Percentiles rank a stretch among this genome's conserved stretches.
Evolutionary conservation across 176 grass and related monocot species (phyloP).

Genomic region (Stipa capillata): DNA sequence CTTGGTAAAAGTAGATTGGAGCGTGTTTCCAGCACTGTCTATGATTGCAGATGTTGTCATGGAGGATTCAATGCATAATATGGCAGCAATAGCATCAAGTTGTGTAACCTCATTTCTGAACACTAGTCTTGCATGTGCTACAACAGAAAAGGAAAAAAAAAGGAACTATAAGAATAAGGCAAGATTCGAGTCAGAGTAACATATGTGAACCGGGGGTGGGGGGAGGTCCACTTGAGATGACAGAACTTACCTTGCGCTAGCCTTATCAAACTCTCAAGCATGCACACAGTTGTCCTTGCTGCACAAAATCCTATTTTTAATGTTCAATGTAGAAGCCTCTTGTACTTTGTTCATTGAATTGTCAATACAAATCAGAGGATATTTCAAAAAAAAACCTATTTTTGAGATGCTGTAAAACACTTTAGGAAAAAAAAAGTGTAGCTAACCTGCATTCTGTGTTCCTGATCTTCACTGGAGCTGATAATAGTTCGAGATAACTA

Average conservation of each 20-base stretch:
- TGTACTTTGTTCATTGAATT: no score
- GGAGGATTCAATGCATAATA: slow-evolving; percentile 96
- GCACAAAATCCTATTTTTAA: slow-evolving; percentile 22
- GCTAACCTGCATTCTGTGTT: slow-evolving; percentile 71
- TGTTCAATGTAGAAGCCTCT: no score
- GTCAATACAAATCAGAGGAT: no score
- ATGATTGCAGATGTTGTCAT: slow-evolving; percentile 77
- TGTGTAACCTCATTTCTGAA: slow-evolving; percentile 69
- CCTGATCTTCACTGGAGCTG: slow-evolving; percentile 79
- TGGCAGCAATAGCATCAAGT: slow-evolving; percentile 75
- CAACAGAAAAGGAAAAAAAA: slow-evolving; percentile 6
- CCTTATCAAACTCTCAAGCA: slow-evolving; percentile 98
- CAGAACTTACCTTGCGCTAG: slow-evolving; percentile 67
- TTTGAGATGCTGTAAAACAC: slow-evolving; percentile 2
- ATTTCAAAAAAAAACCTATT: no score
- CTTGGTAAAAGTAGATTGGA: slow-evolving; percentile 73
- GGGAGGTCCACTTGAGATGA: neutral
- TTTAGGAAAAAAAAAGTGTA: neutral
- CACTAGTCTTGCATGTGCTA: slow-evolving; percentile 94
- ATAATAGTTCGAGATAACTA: slow-evolving; percentile 79
- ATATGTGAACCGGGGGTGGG: neutral
- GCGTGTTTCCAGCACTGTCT: slow-evolving; percentile 51
- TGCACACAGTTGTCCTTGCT: slow-evolving; percentile 90
- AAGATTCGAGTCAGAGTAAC: neutral
- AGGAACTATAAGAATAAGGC: neutral